These are phyloP conservation scores for Aureobasidium melanogenum DNA, from an alignment of 2,329 filamentous ascomycete genomes.

Conservation along the genomic window DNA sequence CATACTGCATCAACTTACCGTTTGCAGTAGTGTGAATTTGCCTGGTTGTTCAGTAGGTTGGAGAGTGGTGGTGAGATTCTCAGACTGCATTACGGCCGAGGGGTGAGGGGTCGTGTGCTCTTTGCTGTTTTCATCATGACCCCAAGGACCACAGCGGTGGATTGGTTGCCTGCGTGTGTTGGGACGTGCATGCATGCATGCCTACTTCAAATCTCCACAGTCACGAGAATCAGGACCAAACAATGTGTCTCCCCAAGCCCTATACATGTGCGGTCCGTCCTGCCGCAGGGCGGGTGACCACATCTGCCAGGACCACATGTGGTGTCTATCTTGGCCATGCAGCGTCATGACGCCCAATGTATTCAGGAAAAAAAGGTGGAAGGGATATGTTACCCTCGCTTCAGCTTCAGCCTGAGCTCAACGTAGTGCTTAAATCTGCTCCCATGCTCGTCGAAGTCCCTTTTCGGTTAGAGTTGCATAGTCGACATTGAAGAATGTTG, in stretches of 20 bases:
- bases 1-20: background rate
- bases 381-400: background rate
- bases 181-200: background rate
- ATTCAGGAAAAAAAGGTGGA: background rate
- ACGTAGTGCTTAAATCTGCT: background rate
- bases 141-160: background rate
- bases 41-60: background rate
- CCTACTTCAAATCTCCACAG: background rate
- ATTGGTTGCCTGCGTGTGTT: background rate
- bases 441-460: background rate
- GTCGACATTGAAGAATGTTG: background rate
- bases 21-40: background rate
- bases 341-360: background rate
- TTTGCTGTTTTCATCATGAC: background rate
- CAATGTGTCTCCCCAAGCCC: background rate
- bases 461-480: conserved; percentile 4
- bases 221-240: conserved; percentile 7
- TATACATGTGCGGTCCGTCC: background rate
- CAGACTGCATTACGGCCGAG: background rate
- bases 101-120: background rate
- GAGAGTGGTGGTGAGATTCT: background rate
- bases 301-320: conserved; percentile 1
- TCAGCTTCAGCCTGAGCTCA: background rate
- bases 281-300: background rate
- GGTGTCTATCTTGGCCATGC: background rate